Base-by-base conservation (phyloP, 116 monocot species). In the Papilionanthe hybrid region DNA sequence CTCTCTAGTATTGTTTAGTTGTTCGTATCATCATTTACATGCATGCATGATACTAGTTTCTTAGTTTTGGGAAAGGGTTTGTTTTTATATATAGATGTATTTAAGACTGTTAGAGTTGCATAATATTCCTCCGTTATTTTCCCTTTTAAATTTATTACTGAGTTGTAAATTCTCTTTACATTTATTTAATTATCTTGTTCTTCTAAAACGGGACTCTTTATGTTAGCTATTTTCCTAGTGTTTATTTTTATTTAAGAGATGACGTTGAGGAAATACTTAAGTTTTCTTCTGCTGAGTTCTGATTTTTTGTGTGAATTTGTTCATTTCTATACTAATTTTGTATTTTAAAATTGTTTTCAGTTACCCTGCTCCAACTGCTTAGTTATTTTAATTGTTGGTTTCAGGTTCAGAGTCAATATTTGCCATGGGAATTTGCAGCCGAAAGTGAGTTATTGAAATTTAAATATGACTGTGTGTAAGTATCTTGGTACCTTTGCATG, bases 401-500 rank as follows among this genome's bases (percentile, higher is more conserved):
- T 78, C 85, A 98, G 98, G 84, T 98, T 45, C 84, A 87, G 37
- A 91, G 88, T 75, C 88, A 84, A 80, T 79, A 93, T 85, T 77
- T 98, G 66, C 80, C 81, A 77, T 98, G 98, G 98, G 98, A 98
- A 86, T 78, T 73, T 74, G 86, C 86, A 58, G 85, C 88, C 29
- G 84, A 91, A 84, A 78, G 20, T 10, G 86, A 94, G 58, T 82
- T 94, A 8, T 82, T 82, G 79, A 74, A 48, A 42, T 91, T 78
- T 67, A 49, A 60, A 63, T 82, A 93, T 44, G 87, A 94, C 55
- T 79, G 94, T 80, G 81, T 98, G 98, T 98, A 78, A 98, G 94
- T 85, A 55, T n/a, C 15, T 67, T 15, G 9, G 4, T 25, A 41
- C 22, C 56, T 75, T 84, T 1, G 27, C 20, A 19, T 43, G 2